A percentile compares a stretch with the other conserved stretches of the same genome.
Evolutionary conservation across 2,329 filamentous ascomycete genomes (phyloP).

Genomic region (Alternaria sp.): DNA sequence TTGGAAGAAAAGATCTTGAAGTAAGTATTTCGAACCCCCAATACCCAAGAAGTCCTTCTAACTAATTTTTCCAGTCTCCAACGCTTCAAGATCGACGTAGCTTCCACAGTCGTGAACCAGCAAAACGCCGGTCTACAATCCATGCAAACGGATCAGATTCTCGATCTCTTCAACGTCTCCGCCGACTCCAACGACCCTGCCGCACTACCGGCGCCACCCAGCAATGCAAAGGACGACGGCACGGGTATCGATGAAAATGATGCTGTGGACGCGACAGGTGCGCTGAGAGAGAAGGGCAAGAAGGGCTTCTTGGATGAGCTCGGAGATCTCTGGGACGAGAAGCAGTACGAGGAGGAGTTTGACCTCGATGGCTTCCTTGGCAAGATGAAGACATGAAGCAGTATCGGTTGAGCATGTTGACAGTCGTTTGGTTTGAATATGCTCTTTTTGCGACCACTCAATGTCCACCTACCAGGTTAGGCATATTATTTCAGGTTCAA

Average conservation of each 20-base stretch:
- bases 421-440: background rate
- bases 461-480: background rate
- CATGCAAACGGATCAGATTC: conserved; percentile 98
- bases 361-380: conserved; percentile 94
- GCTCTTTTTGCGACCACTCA: background rate
- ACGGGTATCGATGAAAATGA: conserved; percentile 85
- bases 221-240: conserved; percentile 68
- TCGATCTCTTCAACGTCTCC: conserved; percentile 88
- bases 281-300: conserved; percentile 93
- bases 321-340: conserved; percentile 95
- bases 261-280: conserved; percentile 79
- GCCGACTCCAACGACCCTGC: conserved; percentile 62
- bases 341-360: conserved; percentile 98
- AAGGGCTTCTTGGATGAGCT: conserved; percentile 96
- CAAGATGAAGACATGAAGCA: conserved; percentile 73
- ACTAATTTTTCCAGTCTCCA: conserved; percentile 70
- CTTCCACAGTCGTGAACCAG: conserved; percentile 97
- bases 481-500: background rate
- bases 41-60: conserved; percentile 10
- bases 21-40: conserved; percentile 54
- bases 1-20: conserved; percentile 97
- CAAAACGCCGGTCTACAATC: conserved; percentile 93
- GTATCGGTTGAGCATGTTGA: background rate
- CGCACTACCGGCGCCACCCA: conserved; percentile 61
- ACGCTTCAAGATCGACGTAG: conserved; percentile 99